Percentiles rank a stretch among this genome's conserved stretches.
Evolutionary conservation across 768 basidiomycete genomes (phyloP).

Genomic region (Pleurotus tuber-regium): DNA sequence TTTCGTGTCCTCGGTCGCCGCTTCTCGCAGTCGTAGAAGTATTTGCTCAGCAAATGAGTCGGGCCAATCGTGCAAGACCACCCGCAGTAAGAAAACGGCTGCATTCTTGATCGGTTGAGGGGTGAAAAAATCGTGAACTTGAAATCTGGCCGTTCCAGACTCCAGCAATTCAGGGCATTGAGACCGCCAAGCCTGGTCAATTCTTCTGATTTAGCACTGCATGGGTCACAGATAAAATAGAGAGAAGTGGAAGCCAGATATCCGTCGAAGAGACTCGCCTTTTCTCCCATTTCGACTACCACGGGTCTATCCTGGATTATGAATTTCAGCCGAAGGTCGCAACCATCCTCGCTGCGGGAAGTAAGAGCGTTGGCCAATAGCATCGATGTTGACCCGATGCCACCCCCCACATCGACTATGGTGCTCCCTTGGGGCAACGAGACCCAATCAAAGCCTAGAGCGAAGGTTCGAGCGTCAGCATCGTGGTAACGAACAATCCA

Average conservation of each 20-base stretch:
- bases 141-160: slow-evolving; percentile 49
- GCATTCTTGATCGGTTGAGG: slow-evolving; percentile 53
- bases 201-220: too few species aligned
- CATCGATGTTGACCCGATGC: slow-evolving; percentile 48
- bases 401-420: slow-evolving; percentile 60
- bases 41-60: slow-evolving; percentile 51
- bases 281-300: slow-evolving; percentile 43
- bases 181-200: slow-evolving; percentile 56
- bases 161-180: slow-evolving; percentile 59
- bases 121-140: slow-evolving; percentile 75
- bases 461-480: neutral
- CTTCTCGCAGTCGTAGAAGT: slow-evolving; percentile 41
- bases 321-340: slow-evolving; percentile 30
- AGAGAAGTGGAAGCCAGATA: too few species aligned
- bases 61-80: slow-evolving; percentile 79
- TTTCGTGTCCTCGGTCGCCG: slow-evolving; percentile 48
- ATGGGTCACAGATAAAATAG: too few species aligned
- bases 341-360: slow-evolving; percentile 17
- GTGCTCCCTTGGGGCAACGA: slow-evolving; percentile 41
- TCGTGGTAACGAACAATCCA: neutral
- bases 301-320: slow-evolving; percentile 51
- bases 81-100: slow-evolving; percentile 68
- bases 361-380: slow-evolving; percentile 30
- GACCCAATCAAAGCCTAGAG: slow-evolving; percentile 49
- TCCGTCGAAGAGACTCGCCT: slow-evolving; percentile 17